Evolutionary conservation across 495 filamentous ascomycete genomes (phyloP).

Genomic region (Penicillium herquei): DNA sequence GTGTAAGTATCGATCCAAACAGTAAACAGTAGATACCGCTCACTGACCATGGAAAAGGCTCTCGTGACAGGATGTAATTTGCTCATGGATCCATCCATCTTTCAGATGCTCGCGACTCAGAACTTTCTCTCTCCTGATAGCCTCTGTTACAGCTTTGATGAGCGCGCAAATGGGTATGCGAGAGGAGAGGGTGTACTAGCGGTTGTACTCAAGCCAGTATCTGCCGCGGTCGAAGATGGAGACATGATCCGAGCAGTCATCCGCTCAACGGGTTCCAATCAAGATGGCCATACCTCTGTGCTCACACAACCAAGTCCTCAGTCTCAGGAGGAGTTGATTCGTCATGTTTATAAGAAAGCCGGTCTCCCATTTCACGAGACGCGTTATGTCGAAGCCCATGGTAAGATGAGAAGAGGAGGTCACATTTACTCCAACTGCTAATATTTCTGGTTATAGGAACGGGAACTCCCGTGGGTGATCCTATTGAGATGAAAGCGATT

Average conservation of each 20-base stretch:
- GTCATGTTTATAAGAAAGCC: neutral
- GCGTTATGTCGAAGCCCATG: neutral
- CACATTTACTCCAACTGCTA: neutral
- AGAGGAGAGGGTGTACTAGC: neutral
- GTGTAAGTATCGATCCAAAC: neutral
- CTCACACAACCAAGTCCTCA: neutral
- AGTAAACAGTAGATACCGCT: too few relatives aligned
- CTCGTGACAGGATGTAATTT: neutral
- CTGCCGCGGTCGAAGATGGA: conserved; percentile 31
- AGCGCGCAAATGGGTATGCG: conserved; percentile 35
- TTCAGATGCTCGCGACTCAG: neutral
- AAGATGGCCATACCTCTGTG: conserved; percentile 26
- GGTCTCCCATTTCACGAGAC: neutral
- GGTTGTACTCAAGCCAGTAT: neutral
- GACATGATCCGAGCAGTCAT: conserved; percentile 43
- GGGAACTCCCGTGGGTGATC: neutral
- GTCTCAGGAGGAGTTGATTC: neutral
- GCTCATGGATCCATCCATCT: neutral
- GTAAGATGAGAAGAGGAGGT: neutral
- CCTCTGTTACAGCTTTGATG: neutral
- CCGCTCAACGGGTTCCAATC: conserved; percentile 26
- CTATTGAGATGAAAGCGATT: neutral
- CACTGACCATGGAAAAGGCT: neutral
- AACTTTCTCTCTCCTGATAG: neutral
- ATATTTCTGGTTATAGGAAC: neutral